Base-by-base conservation (phyloP, 2,329 filamentous ascomycete species). In the Fusarium udum region DNA sequence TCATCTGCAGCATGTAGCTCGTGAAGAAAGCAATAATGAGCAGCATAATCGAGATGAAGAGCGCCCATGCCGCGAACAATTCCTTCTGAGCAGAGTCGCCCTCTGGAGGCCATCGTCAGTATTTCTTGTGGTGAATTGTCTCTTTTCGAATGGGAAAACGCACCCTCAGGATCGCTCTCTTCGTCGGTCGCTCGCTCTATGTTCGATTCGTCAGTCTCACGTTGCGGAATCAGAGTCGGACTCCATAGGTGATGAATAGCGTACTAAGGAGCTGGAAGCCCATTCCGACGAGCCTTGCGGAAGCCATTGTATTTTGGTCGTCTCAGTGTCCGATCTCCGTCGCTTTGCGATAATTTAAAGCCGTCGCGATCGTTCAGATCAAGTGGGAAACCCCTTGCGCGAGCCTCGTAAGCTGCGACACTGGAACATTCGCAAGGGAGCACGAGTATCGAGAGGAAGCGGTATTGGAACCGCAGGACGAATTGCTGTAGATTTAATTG, bases 21-120 rank as follows among this genome's bases (percentile, higher is more conserved):
- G 95, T 97, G 83, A 98, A 97, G 78, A 99, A 93, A 71, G 96
- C 95, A 75, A 93, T 90, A 76, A 98, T 97, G 78, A 99, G 91
- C 77, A 99, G 91, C 85, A 94, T 89, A 78, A 99, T 97, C 78
- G 97, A 91, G 80, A 99, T 99, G 84, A 98, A 97, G 75, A 99
- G 91, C 36, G 95, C 95, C 95, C 94, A 98, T 85, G 96, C 98
- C 78, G 95, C 93, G 81, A 95, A 94, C 74, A 97, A 93, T 86
- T 99, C 96, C 86, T 97, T 95, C 83, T 97, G 91, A 53, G 93
- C 92, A 48, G 94, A 92, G 83, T 97, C 94, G 69, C 92, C 90
- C 77, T 91, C 90, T 90, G 75, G 85, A 62, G 34, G 26, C 28
- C 52, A 64, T 65, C 24, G 72, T 78, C 61, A 79, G 77, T 65